Base-by-base conservation (phyloP, 2,329 filamentous ascomycete species). In the Botrytis deweyae region DNA sequence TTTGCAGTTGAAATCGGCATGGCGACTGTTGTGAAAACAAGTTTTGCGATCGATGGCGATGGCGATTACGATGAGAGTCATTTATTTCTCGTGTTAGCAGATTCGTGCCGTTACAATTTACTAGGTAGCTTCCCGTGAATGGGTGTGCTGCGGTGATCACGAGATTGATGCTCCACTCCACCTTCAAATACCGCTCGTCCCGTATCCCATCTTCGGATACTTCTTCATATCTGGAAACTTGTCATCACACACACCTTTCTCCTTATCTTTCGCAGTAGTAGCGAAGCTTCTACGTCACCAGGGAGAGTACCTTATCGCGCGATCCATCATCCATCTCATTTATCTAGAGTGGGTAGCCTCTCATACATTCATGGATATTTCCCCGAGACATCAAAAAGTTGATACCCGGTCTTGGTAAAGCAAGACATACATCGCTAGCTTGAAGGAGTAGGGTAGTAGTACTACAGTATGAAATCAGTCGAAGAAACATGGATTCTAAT, bases 61-160 rank as follows among this genome's bases (percentile, higher is more conserved):
- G 5, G 22, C 25, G 49, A 68, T 55, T 10, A 16, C 25, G 33
- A 68, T 42, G 16, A 36, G 22, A 38, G 36, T 58, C 36, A 69
- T 59, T 20, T 58, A 38, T 58, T 58, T 58, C 49, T 69, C 66
- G 66, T 69, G 38, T 58, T 69, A n/a, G 18, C 38, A 42, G 12
- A 52, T 66, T 66, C n/a, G 33, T 62, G 20, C 33, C 4, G 52
- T n/a, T 36, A 29, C 20, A 38, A 16, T 52, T 69, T 58, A 42
- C 66, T 38, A n/a, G 52, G 25, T 29, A 12, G 40, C 38, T 33
- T 59, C 49, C 25, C 18, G 38, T 42, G 49, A 33, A 58, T 33
- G 49, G 66, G 66, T 69, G 65, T 55, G 49, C 40, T 69, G 52
- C 66, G 5, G 66, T 58, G 66, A 69, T 69, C 66, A 69, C 66